Percentiles rank a stretch among this genome's conserved stretches.
Evolutionary conservation across 179 eudicot genomes (phyloP).

Genomic region (Nepenthes alata): DNA sequence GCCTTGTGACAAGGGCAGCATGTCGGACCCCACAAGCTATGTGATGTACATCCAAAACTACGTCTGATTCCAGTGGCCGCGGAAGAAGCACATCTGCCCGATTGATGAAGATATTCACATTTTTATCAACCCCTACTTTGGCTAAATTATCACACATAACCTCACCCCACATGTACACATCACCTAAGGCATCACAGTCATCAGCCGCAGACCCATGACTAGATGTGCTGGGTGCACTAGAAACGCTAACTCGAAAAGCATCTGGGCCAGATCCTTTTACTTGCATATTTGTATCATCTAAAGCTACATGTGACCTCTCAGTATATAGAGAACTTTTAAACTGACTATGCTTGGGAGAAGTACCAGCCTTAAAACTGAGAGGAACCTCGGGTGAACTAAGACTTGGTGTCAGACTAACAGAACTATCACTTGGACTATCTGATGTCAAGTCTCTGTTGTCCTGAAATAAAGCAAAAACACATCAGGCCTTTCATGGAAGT

Average conservation of each 20-base stretch:
- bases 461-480: constrained; percentile 29
- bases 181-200: constrained; percentile 9
- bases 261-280: constrained; percentile 65
- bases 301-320: constrained; percentile 61
- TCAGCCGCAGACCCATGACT: constrained; percentile 20
- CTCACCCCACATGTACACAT: constrained; percentile 10
- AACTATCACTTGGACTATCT: constrained; percentile 64
- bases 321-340: constrained; percentile 28
- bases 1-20: constrained; percentile 15
- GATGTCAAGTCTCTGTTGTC: constrained; percentile 62
- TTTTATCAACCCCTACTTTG: neutral
- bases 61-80: constrained; percentile 12
- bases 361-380: constrained; percentile 27
- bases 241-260: constrained; percentile 19
- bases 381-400: constrained; percentile 61
- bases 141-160: constrained; percentile 1
- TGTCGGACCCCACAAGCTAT: constrained; percentile 15
- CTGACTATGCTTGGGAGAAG: constrained; percentile 41
- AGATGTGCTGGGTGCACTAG: constrained; percentile 8
- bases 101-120: neutral
- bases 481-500: neutral
- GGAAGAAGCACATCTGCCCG: constrained; percentile 10
- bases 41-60: constrained; percentile 16
- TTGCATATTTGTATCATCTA: constrained; percentile 33
- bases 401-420: constrained; percentile 46